Evolutionary conservation across 768 basidiomycete species (phyloP).

Genomic region (Nidularia sp.): DNA sequence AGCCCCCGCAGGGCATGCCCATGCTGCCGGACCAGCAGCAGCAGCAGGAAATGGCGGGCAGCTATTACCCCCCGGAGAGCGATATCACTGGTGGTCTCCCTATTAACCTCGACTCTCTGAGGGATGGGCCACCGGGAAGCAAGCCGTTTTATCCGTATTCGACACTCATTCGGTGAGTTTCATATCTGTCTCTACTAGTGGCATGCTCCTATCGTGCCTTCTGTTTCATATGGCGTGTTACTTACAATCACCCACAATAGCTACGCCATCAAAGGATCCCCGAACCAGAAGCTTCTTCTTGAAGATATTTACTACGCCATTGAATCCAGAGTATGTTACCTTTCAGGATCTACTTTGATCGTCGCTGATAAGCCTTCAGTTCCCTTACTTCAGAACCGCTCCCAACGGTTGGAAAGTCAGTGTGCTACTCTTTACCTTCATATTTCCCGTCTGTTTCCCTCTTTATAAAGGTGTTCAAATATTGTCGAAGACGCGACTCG

Average conservation of each 20-base stretch:
- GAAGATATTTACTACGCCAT: conserved; percentile 94
- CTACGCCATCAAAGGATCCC: conserved; percentile 89
- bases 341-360: conserved; percentile 9
- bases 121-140: conserved; percentile 84
- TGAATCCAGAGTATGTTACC: conserved; percentile 71
- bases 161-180: conserved; percentile 77
- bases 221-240: neutral
- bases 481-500: conserved; percentile 26
- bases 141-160: conserved; percentile 93
- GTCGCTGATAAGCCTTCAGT: conserved; percentile 36
- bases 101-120: conserved; percentile 81
- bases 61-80: conserved; percentile 71
- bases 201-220: neutral
- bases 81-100: conserved; percentile 83
- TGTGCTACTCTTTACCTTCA: conserved; percentile 7
- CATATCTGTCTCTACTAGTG: neutral
- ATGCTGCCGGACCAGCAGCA: conserved; percentile 56
- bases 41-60: conserved; percentile 47
- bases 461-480: neutral
- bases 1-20: conserved; percentile 35
- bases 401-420: conserved; percentile 92
- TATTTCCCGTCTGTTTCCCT: neutral
- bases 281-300: conserved; percentile 78
- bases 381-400: conserved; percentile 84
- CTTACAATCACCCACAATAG: conserved; percentile 25